phyloP scores from a whole-genome alignment of 129 eudicot species.

The Saposhnikovia divaricata region DNA sequence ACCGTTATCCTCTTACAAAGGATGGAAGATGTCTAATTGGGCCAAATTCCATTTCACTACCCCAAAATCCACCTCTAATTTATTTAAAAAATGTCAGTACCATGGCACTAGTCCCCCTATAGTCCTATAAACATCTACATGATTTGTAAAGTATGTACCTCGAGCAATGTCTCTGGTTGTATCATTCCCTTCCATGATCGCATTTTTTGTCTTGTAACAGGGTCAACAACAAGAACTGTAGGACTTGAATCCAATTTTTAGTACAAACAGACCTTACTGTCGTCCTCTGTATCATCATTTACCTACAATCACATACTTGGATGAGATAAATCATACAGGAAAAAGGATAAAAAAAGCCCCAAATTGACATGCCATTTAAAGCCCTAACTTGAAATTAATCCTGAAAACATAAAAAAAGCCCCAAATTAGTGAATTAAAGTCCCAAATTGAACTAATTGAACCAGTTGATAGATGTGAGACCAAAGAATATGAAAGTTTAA shows the following conservation, averaged over 20 bases:
- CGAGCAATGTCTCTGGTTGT: constrained; percentile 76
- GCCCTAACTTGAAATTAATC: no score
- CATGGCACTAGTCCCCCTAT: not conserved
- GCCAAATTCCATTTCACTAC: no score
- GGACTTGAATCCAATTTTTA: constrained; percentile 76
- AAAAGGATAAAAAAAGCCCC: no score
- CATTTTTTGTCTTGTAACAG: constrained; percentile 93
- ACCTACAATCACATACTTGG: constrained; percentile 38
- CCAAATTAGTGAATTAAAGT: no score
- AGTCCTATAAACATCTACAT: not conserved
- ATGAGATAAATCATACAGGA: not conserved
- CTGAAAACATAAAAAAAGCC: no score
- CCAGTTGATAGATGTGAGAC: no score
- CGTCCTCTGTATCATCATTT: constrained; percentile 92
- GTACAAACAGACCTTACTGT: constrained; percentile 80
- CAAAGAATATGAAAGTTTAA: no score
- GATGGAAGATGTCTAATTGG: not conserved
- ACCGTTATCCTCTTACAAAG: not conserved
- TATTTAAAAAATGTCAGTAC: no score
- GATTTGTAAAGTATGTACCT: constrained; percentile 36
- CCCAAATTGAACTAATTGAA: no score
- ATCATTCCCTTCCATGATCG: constrained; percentile 96
- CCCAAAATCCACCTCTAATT: not conserved
- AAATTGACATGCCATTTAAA: no score
- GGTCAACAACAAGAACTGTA: constrained; percentile 76